These are phyloP conservation scores for Chalciporus piperatus DNA, from an alignment of 768 basidiomycete genomes.

Conservation along the genomic window DNA sequence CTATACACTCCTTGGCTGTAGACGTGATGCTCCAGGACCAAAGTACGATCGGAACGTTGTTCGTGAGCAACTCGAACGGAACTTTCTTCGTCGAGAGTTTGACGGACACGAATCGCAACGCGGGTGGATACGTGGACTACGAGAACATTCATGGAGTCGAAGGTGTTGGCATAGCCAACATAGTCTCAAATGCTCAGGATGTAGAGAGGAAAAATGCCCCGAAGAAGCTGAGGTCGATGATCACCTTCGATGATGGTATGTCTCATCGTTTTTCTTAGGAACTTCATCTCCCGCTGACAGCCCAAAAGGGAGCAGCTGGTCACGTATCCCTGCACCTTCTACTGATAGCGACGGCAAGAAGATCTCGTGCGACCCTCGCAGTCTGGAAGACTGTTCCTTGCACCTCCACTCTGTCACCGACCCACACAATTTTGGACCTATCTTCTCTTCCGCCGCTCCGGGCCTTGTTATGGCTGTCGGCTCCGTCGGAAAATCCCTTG, in stretches of 20 bases:
- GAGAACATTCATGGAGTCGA: slow-evolving; percentile 85
- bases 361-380: slow-evolving; percentile 59
- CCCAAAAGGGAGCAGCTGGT: slow-evolving; percentile 69
- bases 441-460: slow-evolving; percentile 94
- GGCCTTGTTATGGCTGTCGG: slow-evolving; percentile 98
- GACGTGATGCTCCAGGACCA: slow-evolving; percentile 81
- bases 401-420: slow-evolving; percentile 92
- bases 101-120: slow-evolving; percentile 89
- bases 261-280: neutral
- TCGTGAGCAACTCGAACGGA: slow-evolving; percentile 94
- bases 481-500: slow-evolving; percentile 66
- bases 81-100: slow-evolving; percentile 92
- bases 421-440: slow-evolving; percentile 89
- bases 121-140: slow-evolving; percentile 87
- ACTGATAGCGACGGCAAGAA: slow-evolving; percentile 58
- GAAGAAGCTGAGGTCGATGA: slow-evolving; percentile 75
- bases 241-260: slow-evolving; percentile 88
- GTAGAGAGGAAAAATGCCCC: slow-evolving; percentile 66
- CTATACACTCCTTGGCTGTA: slow-evolving; percentile 89
- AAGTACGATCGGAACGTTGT: slow-evolving; percentile 78
- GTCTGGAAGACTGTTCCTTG: slow-evolving; percentile 67
- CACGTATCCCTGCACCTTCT: slow-evolving; percentile 56
- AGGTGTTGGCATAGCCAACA: slow-evolving; percentile 89
- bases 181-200: slow-evolving; percentile 79
- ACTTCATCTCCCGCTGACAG: neutral